Evolutionary conservation across 2,329 filamentous ascomycete species (phyloP), one percentile per base, ranked within the genome.

Genomic region (Pseudocercospora vitis): DNA sequence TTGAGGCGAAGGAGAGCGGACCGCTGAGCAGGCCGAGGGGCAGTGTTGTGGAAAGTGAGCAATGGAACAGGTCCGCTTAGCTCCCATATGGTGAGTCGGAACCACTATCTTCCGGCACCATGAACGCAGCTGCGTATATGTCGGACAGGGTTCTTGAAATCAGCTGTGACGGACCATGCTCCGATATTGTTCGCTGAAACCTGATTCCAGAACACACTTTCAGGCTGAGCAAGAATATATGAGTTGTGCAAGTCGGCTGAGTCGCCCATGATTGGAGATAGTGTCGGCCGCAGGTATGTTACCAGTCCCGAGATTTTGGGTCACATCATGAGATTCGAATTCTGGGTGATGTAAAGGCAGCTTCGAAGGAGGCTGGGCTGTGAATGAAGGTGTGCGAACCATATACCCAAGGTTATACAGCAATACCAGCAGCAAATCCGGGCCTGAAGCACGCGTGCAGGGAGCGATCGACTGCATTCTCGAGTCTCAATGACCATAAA

Each of bases 201-300:
- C 37, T 19, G 18, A 18, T 39, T 39, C 21, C 35, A 39, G 35
- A 39, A 23, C 35, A 23, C 35, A 39, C 11, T 6, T 39, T 39
- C 18, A 39, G 35, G 35, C 35, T 39, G 35, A 39, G 35, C 14
- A 39, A 40, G 12, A 12, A 40, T 40, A 18, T 24, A 7, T 3
- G 37, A 40, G 37, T 19, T 28, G 29, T 23, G 7, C 12, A 47
- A 33, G 44, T 31, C 26, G 26, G 44, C 44, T 47, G 44, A 31
- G 44, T 29, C 31, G 44, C 31, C 16, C 32, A 12, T 7, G 18
- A 31, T 31, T 47, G 44, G 37, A 6, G 9, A 12, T 40, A 6
- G 14, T 21, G 6, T 26, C 19, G 37, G 3, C 21, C 6, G 37
- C 18, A 23, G 37, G 26, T 29, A 29, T 29, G 11, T 7, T 21